These are phyloP conservation scores for Termitomyces eurrhizus DNA, from an alignment of 768 basidiomycete genomes.

Conservation along the genomic window DNA sequence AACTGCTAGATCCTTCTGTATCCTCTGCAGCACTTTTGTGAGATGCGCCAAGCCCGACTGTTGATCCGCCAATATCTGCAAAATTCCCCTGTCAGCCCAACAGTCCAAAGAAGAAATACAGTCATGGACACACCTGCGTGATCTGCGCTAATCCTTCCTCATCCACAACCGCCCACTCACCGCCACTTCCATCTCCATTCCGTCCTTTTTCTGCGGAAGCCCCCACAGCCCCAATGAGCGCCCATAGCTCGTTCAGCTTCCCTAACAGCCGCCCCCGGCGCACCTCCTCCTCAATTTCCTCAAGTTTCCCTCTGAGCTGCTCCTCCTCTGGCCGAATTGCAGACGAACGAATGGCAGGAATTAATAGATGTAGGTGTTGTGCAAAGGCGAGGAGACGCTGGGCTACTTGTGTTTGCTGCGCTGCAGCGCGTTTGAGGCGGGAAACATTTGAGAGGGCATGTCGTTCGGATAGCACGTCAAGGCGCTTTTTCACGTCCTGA, in stretches of 20 bases:
- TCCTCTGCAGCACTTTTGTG: slow-evolving; percentile 66
- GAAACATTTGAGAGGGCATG: slow-evolving; percentile 67
- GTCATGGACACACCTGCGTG: slow-evolving; percentile 46
- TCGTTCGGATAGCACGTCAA: slow-evolving; percentile 55
- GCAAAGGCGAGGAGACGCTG: slow-evolving; percentile 68
- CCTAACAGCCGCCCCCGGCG: slow-evolving; percentile 60
- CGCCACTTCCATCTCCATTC: slow-evolving; percentile 33
- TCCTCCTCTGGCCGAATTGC: slow-evolving; percentile 82
- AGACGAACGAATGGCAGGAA: slow-evolving; percentile 70
- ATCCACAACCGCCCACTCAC: slow-evolving; percentile 83
- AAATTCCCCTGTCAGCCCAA: background rate
- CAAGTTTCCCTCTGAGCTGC: slow-evolving; percentile 61
- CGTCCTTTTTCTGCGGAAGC: slow-evolving; percentile 54
- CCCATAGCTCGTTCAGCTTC: slow-evolving; percentile 84
- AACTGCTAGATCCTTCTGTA: slow-evolving; percentile 60
- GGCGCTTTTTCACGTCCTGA: slow-evolving; percentile 62
- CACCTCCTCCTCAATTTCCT: slow-evolving; percentile 73
- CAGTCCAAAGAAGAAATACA: background rate
- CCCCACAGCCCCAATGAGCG: slow-evolving; percentile 69
- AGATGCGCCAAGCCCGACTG: slow-evolving; percentile 79
- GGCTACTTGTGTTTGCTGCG: slow-evolving; percentile 63
- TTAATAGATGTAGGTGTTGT: slow-evolving; percentile 75
- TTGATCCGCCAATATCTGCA: slow-evolving; percentile 69
- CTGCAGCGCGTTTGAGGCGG: slow-evolving; percentile 58
- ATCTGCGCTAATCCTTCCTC: slow-evolving; percentile 79